A percentile compares a stretch with the other conserved stretches of the same genome.
Evolutionary conservation across 768 basidiomycete genomes (phyloP).

Genomic region (Ephemerocybe angulata): DNA sequence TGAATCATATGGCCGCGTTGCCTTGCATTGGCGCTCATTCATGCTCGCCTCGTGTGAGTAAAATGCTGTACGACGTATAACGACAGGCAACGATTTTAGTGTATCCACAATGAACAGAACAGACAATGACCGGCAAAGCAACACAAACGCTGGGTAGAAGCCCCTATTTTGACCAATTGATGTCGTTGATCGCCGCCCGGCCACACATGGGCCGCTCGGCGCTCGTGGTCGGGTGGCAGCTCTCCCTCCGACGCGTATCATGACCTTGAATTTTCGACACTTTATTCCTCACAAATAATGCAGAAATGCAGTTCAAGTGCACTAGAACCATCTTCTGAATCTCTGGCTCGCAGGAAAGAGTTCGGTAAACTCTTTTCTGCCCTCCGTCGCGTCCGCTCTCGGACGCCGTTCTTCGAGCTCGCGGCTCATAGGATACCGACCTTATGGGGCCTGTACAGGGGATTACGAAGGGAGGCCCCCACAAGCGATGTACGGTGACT

Average conservation of each 20-base stretch:
- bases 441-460: constrained; percentile 72
- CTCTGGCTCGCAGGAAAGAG: neutral
- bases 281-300: neutral
- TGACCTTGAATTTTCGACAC: neutral
- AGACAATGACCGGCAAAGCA: no score
- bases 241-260: neutral
- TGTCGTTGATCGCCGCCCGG: no score
- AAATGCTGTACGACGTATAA: no score
- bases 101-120: no score
- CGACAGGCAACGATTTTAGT: no score
- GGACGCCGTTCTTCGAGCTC: constrained; percentile 64
- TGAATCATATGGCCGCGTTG: neutral
- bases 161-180: no score
- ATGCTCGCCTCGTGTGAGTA: no score
- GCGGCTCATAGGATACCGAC: constrained; percentile 74
- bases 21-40: no score
- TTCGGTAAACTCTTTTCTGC: constrained; percentile 48
- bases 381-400: constrained; percentile 56
- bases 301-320: neutral
- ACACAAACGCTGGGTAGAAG: no score
- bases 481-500: constrained; percentile 46
- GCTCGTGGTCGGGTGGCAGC: no score
- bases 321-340: constrained; percentile 2
- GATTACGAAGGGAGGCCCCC: constrained; percentile 54
- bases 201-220: no score